phyloP scores from a whole-genome alignment of 2,329 filamentous ascomycete species.

The Ophiostoma sp. region DNA sequence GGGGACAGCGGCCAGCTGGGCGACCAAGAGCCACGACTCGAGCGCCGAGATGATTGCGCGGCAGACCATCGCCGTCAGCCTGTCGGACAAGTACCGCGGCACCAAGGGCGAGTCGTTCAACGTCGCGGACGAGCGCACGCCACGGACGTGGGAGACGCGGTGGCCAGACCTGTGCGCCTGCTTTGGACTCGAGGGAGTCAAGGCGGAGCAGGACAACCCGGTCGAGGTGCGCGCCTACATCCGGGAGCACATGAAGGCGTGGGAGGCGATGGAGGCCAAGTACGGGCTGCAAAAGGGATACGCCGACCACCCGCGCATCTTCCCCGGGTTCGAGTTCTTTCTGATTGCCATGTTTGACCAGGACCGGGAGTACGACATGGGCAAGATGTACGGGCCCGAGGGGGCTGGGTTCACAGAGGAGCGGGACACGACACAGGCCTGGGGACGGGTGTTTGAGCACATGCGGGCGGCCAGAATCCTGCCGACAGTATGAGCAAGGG shows the following conservation, averaged over 20 bases:
- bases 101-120: slow-evolving; percentile 37
- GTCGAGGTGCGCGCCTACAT: slow-evolving; percentile 28
- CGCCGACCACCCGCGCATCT: slow-evolving; percentile 33
- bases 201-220: slow-evolving; percentile 32
- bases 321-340: slow-evolving; percentile 32
- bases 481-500: not conserved
- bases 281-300: slow-evolving; percentile 32
- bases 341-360: slow-evolving; percentile 36
- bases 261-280: slow-evolving; percentile 33
- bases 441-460: slow-evolving; percentile 40
- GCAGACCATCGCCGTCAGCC: slow-evolving; percentile 37
- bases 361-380: slow-evolving; percentile 34
- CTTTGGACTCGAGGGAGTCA: slow-evolving; percentile 41
- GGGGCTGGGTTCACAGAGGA: not conserved
- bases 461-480: slow-evolving; percentile 27
- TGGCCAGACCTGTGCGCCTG: slow-evolving; percentile 44
- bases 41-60: slow-evolving; percentile 32
- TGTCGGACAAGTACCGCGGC: slow-evolving; percentile 35
- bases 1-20: slow-evolving; percentile 35
- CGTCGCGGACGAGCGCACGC: slow-evolving; percentile 37
- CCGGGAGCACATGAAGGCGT: slow-evolving; percentile 32
- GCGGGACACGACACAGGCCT: slow-evolving; percentile 28
- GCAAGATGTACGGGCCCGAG: slow-evolving; percentile 23
- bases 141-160: slow-evolving; percentile 38
- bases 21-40: slow-evolving; percentile 39